phyloP scores from a whole-genome alignment of 495 filamentous ascomycete species.

The Aspergillus sparsus region DNA sequence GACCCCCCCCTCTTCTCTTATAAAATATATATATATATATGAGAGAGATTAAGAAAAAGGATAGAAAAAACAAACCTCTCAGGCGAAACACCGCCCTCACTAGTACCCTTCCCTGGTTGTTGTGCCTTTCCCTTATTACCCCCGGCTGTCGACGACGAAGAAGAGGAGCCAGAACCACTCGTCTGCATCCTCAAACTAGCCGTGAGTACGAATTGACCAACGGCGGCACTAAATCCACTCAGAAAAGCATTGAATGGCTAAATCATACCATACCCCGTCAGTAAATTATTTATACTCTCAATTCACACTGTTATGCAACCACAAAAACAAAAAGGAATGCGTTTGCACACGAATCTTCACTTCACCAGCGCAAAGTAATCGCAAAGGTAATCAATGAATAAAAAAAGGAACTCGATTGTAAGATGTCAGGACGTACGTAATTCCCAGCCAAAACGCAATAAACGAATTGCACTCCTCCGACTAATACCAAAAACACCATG shows the following conservation, averaged over 20 bases:
- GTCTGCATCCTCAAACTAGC: conserved; percentile 91
- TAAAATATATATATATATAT: too few relatives aligned
- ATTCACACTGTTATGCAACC: not conserved
- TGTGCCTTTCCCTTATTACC: conserved; percentile 32
- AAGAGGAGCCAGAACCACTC: conserved; percentile 40
- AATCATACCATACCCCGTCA: not conserved
- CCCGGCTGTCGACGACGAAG: conserved; percentile 32
- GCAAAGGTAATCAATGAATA: not conserved
- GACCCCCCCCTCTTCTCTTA: too few relatives aligned
- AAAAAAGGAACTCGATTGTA: not conserved
- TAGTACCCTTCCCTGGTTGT: conserved; percentile 32
- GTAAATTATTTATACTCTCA: not conserved
- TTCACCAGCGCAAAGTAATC: too few relatives aligned
- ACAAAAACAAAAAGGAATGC: not conserved
- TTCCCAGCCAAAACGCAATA: conserved; percentile 94
- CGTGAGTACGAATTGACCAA: conserved; percentile 96
- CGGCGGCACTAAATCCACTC: conserved; percentile 89
- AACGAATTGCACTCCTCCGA: conserved; percentile 85
- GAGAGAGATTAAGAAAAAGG: conserved; percentile 1
- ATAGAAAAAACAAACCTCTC: conserved; percentile 43
- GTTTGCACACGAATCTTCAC: too few relatives aligned
- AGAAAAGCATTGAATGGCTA: conserved; percentile 99
- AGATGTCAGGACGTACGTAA: conserved; percentile 64
- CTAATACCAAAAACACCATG: conserved; percentile 83
- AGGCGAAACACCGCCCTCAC: conserved; percentile 42